Percentiles rank a stretch among this genome's conserved stretches.
phyloP scores from a whole-genome alignment of 1,284 basidiomycete genomes.

The Cerrena zonata region DNA sequence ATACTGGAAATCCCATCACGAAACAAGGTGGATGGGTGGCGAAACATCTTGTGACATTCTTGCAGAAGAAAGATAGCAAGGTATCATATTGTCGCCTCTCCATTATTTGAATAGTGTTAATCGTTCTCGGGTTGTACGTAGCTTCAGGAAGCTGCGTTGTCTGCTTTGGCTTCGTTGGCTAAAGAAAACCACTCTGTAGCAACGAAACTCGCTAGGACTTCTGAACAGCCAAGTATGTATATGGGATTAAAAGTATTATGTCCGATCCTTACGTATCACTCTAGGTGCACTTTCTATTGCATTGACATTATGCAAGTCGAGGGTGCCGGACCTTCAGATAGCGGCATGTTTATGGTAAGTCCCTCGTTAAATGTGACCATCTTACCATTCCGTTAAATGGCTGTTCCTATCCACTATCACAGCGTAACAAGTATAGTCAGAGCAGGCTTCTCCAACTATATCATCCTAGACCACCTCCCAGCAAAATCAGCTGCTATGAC shows the following conservation, averaged over 20 bases:
- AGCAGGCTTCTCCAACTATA: constrained; percentile 29
- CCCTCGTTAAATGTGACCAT: neutral
- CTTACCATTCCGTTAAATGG: neutral
- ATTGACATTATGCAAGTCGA: constrained; percentile 48
- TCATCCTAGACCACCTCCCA: constrained; percentile 32
- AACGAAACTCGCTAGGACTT: constrained; percentile 36
- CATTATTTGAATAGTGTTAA: neutral
- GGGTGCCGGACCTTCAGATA: constrained; percentile 53
- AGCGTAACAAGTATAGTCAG: constrained; percentile 59
- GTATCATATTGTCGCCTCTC: constrained; percentile 22
- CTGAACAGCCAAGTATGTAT: constrained; percentile 34
- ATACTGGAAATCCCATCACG: constrained; percentile 32
- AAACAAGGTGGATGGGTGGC: constrained; percentile 56
- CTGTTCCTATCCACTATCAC: neutral
- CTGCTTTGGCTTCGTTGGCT: constrained; percentile 63
- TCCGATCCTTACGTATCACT: constrained; percentile 4
- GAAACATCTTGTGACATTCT: constrained; percentile 41
- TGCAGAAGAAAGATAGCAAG: constrained; percentile 51
- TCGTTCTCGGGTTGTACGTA: constrained; percentile 23
- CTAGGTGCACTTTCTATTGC: constrained; percentile 33
- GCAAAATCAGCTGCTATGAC: constrained; percentile 34
- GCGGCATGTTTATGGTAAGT: constrained; percentile 63
- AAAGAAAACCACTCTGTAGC: constrained; percentile 60
- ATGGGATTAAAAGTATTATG: neutral
- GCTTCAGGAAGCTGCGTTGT: constrained; percentile 67